A percentile compares a stretch with the other conserved stretches of the same genome.
phyloP scores from a whole-genome alignment of 2,329 filamentous ascomycete species.

The Sclerotinia glacialis region DNA sequence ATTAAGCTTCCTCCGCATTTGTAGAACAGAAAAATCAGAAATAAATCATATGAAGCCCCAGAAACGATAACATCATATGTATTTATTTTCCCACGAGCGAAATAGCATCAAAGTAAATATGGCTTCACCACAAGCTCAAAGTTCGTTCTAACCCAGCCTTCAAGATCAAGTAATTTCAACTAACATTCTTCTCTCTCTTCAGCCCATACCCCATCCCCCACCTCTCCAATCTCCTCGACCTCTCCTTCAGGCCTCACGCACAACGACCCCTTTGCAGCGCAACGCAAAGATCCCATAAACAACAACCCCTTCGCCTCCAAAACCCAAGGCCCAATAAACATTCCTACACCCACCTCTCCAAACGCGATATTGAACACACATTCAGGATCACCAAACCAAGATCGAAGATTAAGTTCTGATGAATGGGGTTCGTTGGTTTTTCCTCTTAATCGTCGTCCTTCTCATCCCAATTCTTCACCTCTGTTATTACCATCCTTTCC shows the following conservation, averaged over 20 bases:
- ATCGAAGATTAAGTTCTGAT: constrained; percentile 23
- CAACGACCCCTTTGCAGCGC: constrained; percentile 14
- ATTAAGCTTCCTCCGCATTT: background rate
- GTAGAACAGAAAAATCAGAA: background rate
- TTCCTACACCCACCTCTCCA: background rate
- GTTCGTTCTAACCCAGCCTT: background rate
- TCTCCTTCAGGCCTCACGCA: background rate
- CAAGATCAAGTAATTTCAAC: background rate
- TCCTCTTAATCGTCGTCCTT: constrained; percentile 2
- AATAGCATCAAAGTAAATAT: background rate
- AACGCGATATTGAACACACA: background rate
- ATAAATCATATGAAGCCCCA: constrained; percentile 7
- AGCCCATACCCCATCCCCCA: constrained; percentile 1
- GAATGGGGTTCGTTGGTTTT: constrained; percentile 22
- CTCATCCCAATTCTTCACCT: constrained; percentile 2
- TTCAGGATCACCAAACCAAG: constrained; percentile 7
- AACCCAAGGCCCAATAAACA: constrained; percentile 7
- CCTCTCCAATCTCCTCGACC: constrained; percentile 1
- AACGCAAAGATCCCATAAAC: constrained; percentile 10
- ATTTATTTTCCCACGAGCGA: background rate
- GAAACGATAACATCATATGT: background rate
- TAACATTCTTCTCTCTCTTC: background rate
- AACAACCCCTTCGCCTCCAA: background rate
- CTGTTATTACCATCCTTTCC: constrained; percentile 6
- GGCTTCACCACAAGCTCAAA: constrained; percentile 19